These are phyloP conservation scores for Globisporangium radiosum DNA, from an alignment of 352 stramenopile genomes.

Conservation along the genomic window DNA sequence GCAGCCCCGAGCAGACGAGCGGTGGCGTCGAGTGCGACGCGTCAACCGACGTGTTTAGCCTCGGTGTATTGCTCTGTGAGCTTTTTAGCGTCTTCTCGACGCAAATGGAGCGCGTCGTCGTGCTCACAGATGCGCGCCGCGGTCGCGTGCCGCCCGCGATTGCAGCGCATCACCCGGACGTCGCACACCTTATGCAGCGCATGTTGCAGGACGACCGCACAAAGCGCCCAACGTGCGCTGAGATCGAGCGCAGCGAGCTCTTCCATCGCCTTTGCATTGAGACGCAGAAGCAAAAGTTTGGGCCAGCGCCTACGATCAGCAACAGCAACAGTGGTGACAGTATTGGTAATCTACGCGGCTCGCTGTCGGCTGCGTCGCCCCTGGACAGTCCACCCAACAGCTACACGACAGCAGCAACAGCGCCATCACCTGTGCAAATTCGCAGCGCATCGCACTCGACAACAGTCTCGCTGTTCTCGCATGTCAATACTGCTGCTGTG, in stretches of 20 bases:
- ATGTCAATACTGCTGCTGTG: not conserved
- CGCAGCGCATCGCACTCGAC: not conserved
- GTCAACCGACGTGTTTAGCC: constrained; percentile 66
- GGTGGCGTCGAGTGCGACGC: constrained; percentile 34
- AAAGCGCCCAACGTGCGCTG: constrained; percentile 33
- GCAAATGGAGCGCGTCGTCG: constrained; percentile 70
- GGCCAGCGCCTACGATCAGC: not conserved
- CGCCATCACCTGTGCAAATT: not conserved
- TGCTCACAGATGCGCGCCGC: constrained; percentile 39
- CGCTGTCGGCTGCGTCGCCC: constrained; percentile 2
- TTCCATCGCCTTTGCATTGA: constrained; percentile 4
- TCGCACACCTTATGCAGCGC: constrained; percentile 34
- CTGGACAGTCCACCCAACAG: not conserved
- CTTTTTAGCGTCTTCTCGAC: constrained; percentile 70
- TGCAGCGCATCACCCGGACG: constrained; percentile 26
- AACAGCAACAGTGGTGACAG: not conserved
- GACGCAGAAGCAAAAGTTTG: constrained; percentile 4
- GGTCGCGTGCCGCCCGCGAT: constrained; percentile 32
- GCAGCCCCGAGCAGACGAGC: constrained; percentile 57
- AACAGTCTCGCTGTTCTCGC: not conserved
- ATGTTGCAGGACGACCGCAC: constrained; percentile 45
- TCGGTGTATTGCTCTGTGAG: constrained; percentile 68
- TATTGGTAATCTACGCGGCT: not conserved
- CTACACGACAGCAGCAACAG: not conserved
- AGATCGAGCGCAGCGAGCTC: constrained; percentile 31